A percentile compares a stretch with the other conserved stretches of the same genome.
These are phyloP conservation scores for Elongisporangium prolatum DNA, from an alignment of 352 stramenopile species.

Conservation along the genomic window DNA sequence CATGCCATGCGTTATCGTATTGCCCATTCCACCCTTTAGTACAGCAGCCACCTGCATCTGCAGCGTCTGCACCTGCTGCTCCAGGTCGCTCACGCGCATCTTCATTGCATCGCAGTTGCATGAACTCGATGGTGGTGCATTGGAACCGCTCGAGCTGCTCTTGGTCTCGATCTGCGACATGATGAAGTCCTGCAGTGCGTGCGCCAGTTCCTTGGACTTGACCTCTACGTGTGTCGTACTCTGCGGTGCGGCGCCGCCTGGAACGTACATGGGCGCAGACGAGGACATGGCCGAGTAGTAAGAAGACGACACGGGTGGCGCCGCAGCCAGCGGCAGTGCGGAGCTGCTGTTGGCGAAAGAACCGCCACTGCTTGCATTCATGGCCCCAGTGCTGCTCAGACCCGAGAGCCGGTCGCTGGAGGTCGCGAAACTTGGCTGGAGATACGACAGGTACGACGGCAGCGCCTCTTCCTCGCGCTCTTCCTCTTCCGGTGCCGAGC, in stretches of 20 bases:
- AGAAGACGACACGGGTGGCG: background rate
- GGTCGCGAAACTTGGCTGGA: slow-evolving; percentile 38
- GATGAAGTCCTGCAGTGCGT: slow-evolving; percentile 56
- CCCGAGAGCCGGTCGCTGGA: slow-evolving; percentile 6
- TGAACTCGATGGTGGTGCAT: slow-evolving; percentile 3
- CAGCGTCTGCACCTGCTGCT: slow-evolving; percentile 35
- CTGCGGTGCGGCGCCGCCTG: background rate
- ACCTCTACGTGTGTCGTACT: slow-evolving; percentile 21
- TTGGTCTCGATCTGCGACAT: slow-evolving; percentile 29
- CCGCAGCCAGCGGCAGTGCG: background rate
- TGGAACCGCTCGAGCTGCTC: slow-evolving; percentile 4
- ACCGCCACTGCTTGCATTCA: background rate
- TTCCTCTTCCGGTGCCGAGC: slow-evolving; percentile 58
- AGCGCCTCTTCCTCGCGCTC: slow-evolving; percentile 69
- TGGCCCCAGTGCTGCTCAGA: background rate
- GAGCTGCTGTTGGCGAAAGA: background rate
- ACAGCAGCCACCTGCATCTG: slow-evolving; percentile 32
- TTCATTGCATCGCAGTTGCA: slow-evolving; percentile 43
- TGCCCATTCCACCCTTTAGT: slow-evolving; percentile 8
- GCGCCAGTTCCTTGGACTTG: slow-evolving; percentile 54
- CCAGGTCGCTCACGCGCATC: slow-evolving; percentile 50
- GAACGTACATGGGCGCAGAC: background rate
- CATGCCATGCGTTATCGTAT: slow-evolving; percentile 6
- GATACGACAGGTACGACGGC: slow-evolving; percentile 66
- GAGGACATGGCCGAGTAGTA: background rate